Percentiles rank a stretch among this genome's conserved stretches.
Conservation (phyloP, 352 stramenopile genomes). For the Peronosclerospora sorghi region DNA sequence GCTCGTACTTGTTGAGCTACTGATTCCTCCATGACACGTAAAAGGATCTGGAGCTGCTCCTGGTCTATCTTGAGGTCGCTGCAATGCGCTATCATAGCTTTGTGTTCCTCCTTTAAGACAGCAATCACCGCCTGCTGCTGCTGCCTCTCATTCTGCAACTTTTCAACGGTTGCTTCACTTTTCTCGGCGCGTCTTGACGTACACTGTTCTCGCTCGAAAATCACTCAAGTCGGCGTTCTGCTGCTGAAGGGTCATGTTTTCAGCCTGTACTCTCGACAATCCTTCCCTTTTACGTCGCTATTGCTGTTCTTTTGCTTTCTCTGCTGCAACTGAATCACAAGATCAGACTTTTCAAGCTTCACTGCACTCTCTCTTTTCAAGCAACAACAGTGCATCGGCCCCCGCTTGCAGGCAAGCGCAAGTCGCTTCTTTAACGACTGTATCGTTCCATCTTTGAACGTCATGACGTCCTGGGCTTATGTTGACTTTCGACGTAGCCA, state of each 20-base stretch:
- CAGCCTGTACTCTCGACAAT: conserved; percentile 4
- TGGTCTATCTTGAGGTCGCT: conserved; percentile 20
- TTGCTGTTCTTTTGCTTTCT: conserved; percentile 3
- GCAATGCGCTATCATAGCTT: conserved; percentile 2
- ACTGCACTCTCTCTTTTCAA: conserved; percentile 10
- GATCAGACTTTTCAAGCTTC: conserved; percentile 7
- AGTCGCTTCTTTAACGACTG: conserved; percentile 32
- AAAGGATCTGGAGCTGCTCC: conserved; percentile 12
- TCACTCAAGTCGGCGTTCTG: conserved; percentile 17
- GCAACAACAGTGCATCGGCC: conserved; percentile 5
- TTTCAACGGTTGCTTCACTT: conserved; percentile 10
- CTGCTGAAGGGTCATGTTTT: conserved; percentile 13
- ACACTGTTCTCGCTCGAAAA: conserved; percentile 9
- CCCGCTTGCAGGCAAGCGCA: conserved; percentile 18
- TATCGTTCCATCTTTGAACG: conserved; percentile 55
- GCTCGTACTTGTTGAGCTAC: conserved; percentile 19
- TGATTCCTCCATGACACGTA: conserved; percentile 25
- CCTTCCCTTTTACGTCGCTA: conserved; percentile 7
- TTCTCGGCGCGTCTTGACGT: conserved; percentile 7
- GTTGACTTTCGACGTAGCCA: no score
- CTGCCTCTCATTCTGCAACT: conserved; percentile 10
- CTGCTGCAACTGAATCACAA: conserved; percentile 16
- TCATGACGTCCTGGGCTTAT: conserved; percentile 62
- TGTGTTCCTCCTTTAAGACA: conserved; percentile 14
- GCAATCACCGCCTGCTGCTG: conserved; percentile 4